A percentile compares a stretch with the other conserved stretches of the same genome.
These are phyloP conservation scores for Ensete ventricosum DNA, from an alignment of 176 grass and related monocot species.

Conservation along the genomic window DNA sequence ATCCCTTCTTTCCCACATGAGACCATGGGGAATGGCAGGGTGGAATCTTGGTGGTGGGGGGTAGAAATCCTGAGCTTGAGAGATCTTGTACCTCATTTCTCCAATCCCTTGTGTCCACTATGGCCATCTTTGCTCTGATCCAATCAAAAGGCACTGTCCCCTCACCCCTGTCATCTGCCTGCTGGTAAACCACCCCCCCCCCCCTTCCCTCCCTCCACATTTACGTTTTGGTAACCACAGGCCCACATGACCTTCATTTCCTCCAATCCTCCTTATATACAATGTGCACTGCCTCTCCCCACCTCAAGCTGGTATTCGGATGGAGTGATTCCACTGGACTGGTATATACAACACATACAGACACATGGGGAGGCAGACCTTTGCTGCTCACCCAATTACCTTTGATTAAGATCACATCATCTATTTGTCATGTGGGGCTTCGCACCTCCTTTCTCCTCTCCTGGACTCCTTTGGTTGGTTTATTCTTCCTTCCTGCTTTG, in stretches of 20 bases:
- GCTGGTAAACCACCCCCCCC: constrained; percentile 16
- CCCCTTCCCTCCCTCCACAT: background rate
- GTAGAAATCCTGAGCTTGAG: constrained; percentile 15
- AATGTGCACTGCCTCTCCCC: background rate
- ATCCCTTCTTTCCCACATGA: background rate
- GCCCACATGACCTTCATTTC: constrained; percentile 10
- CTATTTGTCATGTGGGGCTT: constrained; percentile 18
- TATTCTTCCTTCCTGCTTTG: constrained; percentile 14
- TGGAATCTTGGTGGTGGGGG: constrained; percentile 18
- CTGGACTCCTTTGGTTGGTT: background rate
- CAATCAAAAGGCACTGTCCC: constrained; percentile 11
- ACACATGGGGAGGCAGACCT: constrained; percentile 15
- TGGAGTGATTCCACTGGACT: constrained; percentile 32
- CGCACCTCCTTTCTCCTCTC: background rate
- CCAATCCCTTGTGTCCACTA: constrained; percentile 9
- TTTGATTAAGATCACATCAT: constrained; percentile 4
- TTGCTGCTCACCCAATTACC: background rate
- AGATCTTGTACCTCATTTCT: constrained; percentile 13
- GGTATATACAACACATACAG: constrained; percentile 15
- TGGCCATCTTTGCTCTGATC: constrained; percentile 11
- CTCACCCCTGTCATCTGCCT: constrained; percentile 12
- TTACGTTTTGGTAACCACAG: constrained; percentile 30
- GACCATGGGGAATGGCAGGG: constrained; percentile 10
- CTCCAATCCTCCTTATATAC: background rate
- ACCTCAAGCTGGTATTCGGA: constrained; percentile 4